Evolutionary conservation across 148 eudicot genomes (phyloP).

Genomic region (Rhododendron ferrugineum): DNA sequence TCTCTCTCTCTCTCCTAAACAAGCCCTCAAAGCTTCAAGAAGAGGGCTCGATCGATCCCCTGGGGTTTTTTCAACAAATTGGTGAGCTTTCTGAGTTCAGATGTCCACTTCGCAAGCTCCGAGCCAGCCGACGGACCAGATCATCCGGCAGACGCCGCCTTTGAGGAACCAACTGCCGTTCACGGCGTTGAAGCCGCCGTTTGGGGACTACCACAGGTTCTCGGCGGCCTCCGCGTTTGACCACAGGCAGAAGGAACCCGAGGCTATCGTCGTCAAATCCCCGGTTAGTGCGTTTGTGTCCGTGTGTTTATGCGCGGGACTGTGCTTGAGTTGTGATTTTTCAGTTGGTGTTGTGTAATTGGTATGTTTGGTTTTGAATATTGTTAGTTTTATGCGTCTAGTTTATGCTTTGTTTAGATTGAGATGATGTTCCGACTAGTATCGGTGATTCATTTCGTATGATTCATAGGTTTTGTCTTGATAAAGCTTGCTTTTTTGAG

Average conservation of each 20-base stretch:
- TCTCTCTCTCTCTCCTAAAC: not conserved
- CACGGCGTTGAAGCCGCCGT: conserved; percentile 64
- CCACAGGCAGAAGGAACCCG: conserved; percentile 25
- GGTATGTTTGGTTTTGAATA: not conserved
- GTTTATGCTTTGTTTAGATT: not conserved
- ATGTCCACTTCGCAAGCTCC: conserved; percentile 29
- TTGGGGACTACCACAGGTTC: conserved; percentile 69
- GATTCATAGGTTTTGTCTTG: not conserved
- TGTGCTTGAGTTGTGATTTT: not conserved
- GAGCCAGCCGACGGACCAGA: conserved; percentile 24
- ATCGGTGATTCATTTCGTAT: not conserved
- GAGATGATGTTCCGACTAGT: not conserved
- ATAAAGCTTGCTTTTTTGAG: not conserved
- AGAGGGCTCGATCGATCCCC: conserved; percentile 14
- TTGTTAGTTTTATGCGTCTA: not conserved
- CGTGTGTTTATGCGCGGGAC: not conserved
- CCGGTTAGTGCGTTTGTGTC: conserved; percentile 34
- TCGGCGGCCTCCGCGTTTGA: conserved; percentile 13
- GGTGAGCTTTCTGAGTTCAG: not conserved
- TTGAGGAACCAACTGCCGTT: conserved; percentile 45
- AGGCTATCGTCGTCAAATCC: conserved; percentile 53
- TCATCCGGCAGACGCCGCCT: conserved; percentile 12
- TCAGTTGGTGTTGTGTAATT: not conserved
- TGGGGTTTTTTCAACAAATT: not conserved
- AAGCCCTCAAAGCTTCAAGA: not conserved